Base-by-base conservation (phyloP, 345 rosid species). In the Trapa incisa region DNA sequence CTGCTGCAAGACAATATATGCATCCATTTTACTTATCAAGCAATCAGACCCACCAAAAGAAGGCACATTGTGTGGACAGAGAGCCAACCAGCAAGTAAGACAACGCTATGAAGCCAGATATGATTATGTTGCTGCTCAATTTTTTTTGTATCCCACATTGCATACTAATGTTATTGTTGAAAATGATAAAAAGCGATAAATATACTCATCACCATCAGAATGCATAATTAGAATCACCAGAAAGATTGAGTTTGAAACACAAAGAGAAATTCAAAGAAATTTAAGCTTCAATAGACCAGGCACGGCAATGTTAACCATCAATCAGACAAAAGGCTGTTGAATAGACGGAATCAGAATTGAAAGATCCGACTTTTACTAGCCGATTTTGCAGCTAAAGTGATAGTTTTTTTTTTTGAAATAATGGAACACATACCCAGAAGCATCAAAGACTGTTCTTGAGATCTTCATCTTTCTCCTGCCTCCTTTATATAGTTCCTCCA, bases 401-500 rank as follows among this genome's bases (percentile, higher is more conserved):
- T 32, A 33, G 12, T 9, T 5, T 3, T 58, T 58, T 58, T 5
- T 10, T 41, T 8, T 2, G 5, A n/a, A 54, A n/a, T n/a, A 54
- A 50, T 5, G 17, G 56, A 61, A 5, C 41, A 63, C 82, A 61
- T 89, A 93, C 98, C 98, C 84, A 67, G 66, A 74, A 68, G 76
- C 72, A 61, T 88, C 94, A 29, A 10, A 79, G 63, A 84, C 75
- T 35, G 73, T 74, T 74, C 97, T 75, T 0, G 85, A 87, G 70
- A 93, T 80, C 54, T 78, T 71, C 96, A 90, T 88, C 82, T 85
- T 90, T 88, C 84, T 93, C 73, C 68, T 78, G 16, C 77, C 84
- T 53, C 98, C 98, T 65, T 76, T 88, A 56, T 82, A 93, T 29
- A 93, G 80, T n/a, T 93, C 96, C 85, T 90, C 97, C 81, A 93